These are phyloP conservation scores for Monascus purpureus DNA, from an alignment of 495 filamentous ascomycete genomes.

Conservation along the genomic window DNA sequence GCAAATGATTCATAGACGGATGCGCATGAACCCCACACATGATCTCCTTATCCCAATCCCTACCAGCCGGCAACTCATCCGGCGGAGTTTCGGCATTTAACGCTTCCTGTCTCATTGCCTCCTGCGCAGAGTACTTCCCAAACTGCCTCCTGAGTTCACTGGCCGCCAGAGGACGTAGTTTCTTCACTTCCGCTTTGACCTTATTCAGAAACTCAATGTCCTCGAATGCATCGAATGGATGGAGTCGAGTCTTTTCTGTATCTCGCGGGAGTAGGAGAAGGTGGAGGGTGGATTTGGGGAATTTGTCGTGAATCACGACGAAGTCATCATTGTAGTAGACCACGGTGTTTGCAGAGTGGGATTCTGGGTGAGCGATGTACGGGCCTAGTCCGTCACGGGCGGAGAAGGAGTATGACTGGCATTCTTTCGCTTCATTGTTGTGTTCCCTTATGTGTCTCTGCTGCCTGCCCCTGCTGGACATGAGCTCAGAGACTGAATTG, in stretches of 20 bases:
- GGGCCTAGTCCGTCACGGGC: slow-evolving; percentile 50
- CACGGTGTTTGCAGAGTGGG: slow-evolving; percentile 45
- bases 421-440: too few relatives aligned
- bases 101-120: slow-evolving; percentile 40
- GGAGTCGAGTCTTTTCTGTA: slow-evolving; percentile 39
- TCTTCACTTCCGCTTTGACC: slow-evolving; percentile 44
- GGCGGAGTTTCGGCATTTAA: slow-evolving; percentile 29
- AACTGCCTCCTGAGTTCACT: slow-evolving; percentile 61
- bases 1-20: slow-evolving; percentile 87
- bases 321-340: slow-evolving; percentile 57
- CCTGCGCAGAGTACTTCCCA: slow-evolving; percentile 46
- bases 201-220: slow-evolving; percentile 56
- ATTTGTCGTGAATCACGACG: slow-evolving; percentile 72
- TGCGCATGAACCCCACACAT: slow-evolving; percentile 68
- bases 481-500: slow-evolving; percentile 49
- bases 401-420: too few relatives aligned
- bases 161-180: slow-evolving; percentile 50
- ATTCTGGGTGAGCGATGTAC: slow-evolving; percentile 56
- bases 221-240: slow-evolving; percentile 69
- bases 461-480: slow-evolving; percentile 44
- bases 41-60: slow-evolving; percentile 70
- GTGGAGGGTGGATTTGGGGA: slow-evolving; percentile 75
- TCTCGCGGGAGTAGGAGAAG: slow-evolving; percentile 75
- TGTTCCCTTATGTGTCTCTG: slow-evolving; percentile 15
- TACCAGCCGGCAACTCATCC: slow-evolving; percentile 46